Evolutionary conservation across 208 protist species (phyloP).

Genomic region (Novymonas esmeraldas): DNA sequence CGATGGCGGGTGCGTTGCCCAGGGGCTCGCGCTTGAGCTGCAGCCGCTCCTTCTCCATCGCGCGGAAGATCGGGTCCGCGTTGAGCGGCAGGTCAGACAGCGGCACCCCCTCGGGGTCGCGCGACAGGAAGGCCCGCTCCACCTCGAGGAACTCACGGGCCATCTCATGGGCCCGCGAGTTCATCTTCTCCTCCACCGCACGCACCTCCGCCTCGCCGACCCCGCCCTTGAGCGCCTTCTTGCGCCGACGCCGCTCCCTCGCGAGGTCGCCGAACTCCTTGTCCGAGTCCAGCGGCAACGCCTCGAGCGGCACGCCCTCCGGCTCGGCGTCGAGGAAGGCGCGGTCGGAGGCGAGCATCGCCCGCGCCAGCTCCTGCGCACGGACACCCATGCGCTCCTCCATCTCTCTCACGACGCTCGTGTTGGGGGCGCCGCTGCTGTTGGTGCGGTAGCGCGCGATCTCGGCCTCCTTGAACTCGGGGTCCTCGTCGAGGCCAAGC

Average conservation of each 20-base stretch:
- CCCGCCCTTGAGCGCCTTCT: slow-evolving; percentile 53
- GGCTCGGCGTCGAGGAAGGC: slow-evolving; percentile 76
- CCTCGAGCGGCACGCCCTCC: slow-evolving; percentile 76
- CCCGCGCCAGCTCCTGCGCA: slow-evolving; percentile 57
- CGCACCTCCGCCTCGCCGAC: slow-evolving; percentile 46
- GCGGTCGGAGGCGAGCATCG: slow-evolving; percentile 59
- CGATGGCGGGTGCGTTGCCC: slow-evolving; percentile 27
- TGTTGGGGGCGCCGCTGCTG: slow-evolving; percentile 22
- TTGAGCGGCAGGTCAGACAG: slow-evolving; percentile 65
- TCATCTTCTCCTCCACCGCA: slow-evolving; percentile 71
- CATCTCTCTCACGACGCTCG: slow-evolving; percentile 33
- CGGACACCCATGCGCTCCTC: slow-evolving; percentile 55
- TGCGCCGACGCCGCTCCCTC: slow-evolving; percentile 59
- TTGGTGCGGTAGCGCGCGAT: slow-evolving; percentile 64
- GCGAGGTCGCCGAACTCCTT: slow-evolving; percentile 61
- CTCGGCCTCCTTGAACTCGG: slow-evolving; percentile 78
- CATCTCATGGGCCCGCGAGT: slow-evolving; percentile 63
- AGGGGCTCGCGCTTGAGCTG: slow-evolving; percentile 66
- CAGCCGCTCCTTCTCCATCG: slow-evolving; percentile 46
- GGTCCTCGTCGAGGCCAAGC: slow-evolving; percentile 77
- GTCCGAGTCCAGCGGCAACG: slow-evolving; percentile 73
- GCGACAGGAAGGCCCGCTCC: slow-evolving; percentile 65
- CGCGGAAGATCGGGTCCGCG: slow-evolving; percentile 55
- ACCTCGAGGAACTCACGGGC: slow-evolving; percentile 51
- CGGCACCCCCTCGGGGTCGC: slow-evolving; percentile 76